Base-by-base conservation (phyloP, 345 rosid species). In the Gossypium australe region DNA sequence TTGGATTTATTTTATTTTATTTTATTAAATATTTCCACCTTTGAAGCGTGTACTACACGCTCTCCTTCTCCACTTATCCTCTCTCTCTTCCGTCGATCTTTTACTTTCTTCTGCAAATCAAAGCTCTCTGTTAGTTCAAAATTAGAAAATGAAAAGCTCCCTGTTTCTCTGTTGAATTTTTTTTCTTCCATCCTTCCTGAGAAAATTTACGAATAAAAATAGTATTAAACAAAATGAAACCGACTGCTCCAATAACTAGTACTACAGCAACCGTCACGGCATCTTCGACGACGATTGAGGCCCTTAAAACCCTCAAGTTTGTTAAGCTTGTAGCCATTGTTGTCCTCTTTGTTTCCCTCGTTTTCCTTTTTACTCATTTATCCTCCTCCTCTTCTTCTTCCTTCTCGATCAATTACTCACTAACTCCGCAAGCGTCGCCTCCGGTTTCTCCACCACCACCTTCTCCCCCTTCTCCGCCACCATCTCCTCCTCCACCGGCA, bases 261-360 rank as follows among this genome's bases (percentile, higher is more conserved):
- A n/a, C 13, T 60, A 51, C 44, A 5, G 5, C 71, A 56, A 18
- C 66, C 51, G 20, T 77, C 57, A 70, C 65, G 53, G 38, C 57
- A 4, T 18, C 81, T 29, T n/a, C 75, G 62, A 74, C 82, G 34
- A 14, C 72, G 38, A 6, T 64, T 1, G 85, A 85, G 24, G 52
- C 78, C 18, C 29, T 84, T 51, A 83, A 80, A 56, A 63, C 85
- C n/a, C 89, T 88, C 0, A 80, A 75, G 69, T 79, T 78, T 17
- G 75, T 88, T 24, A 84, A 82, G 74, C 25, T 84, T 1, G 73
- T 84, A 0, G 82, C 86, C 57, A 70, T 89, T 63, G 77, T 77
- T 43, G 34, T 80, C 72, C 57, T 85, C 49, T 82, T 72, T 66
- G 22, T 79, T 78, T 76, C 80, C 29, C 70, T 73, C 9, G 70